These are phyloP conservation scores for Kalmusia sp. DNA, from an alignment of 2,329 filamentous ascomycete genomes.

Conservation along the genomic window DNA sequence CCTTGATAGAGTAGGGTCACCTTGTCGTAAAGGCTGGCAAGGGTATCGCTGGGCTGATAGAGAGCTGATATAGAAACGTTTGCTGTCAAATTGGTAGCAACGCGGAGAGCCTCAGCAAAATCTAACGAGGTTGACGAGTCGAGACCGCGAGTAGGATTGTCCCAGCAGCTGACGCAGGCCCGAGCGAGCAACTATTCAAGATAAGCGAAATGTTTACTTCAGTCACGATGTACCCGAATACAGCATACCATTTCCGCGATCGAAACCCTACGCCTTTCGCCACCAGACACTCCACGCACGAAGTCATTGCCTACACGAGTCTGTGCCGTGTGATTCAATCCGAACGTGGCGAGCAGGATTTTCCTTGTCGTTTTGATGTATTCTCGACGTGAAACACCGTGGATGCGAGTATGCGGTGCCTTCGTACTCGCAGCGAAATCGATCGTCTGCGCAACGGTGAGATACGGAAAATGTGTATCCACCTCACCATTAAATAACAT, in stretches of 20 bases:
- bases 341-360: slow-evolving; percentile 75
- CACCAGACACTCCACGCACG: slow-evolving; percentile 73
- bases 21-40: slow-evolving; percentile 11
- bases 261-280: slow-evolving; percentile 74
- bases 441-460: slow-evolving; percentile 83
- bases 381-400: not conserved
- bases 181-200: too few species aligned
- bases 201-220: too few species aligned
- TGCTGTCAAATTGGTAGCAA: slow-evolving; percentile 42
- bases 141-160: slow-evolving; percentile 73
- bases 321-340: slow-evolving; percentile 71
- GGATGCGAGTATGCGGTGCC: not conserved
- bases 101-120: not conserved
- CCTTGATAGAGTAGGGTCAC: slow-evolving; percentile 59
- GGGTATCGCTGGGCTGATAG: slow-evolving; percentile 9
- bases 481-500: not conserved
- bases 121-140: slow-evolving; percentile 53
- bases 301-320: slow-evolving; percentile 75
- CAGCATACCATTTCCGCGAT: slow-evolving; percentile 76
- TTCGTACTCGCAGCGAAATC: slow-evolving; percentile 15
- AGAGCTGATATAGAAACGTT: not conserved
- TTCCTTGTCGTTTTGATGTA: slow-evolving; percentile 62
- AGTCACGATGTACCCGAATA: not conserved
- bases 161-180: slow-evolving; percentile 70
- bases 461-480: slow-evolving; percentile 69